Conservation (phyloP, 257 asterid genomes). For the Linaria vulgaris region DNA sequence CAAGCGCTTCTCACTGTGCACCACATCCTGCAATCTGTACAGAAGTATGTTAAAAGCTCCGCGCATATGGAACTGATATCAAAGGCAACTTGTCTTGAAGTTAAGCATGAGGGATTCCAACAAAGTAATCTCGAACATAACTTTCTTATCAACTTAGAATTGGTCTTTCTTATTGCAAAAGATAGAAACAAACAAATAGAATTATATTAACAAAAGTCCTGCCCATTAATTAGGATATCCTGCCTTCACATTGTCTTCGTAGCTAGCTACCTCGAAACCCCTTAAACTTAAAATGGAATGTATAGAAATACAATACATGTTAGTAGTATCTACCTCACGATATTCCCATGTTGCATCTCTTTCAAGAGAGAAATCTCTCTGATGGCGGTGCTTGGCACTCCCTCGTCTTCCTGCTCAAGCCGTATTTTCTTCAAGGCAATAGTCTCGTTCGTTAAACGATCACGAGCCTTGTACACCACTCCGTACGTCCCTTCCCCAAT, state of each 20-base stretch:
- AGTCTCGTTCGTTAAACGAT: constrained; percentile 79
- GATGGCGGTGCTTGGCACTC: constrained; percentile 98
- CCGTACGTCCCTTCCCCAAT: constrained; percentile 98
- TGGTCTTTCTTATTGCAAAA: not conserved
- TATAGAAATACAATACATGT: too few species aligned
- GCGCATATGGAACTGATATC: too few species aligned
- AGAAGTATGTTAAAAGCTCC: not conserved
- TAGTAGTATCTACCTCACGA: constrained; percentile 75
- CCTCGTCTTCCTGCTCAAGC: constrained; percentile 97
- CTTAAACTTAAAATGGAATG: too few species aligned
- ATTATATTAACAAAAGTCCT: too few species aligned
- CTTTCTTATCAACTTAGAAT: not conserved
- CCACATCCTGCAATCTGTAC: constrained; percentile 94
- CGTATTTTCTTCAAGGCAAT: constrained; percentile 95
- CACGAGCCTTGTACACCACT: constrained; percentile 97
- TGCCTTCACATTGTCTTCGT: too few species aligned
- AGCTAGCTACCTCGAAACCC: too few species aligned
- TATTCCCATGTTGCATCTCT: constrained; percentile 97
- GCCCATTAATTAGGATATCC: too few species aligned
- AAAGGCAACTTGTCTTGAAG: too few species aligned
- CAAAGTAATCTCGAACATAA: constrained; percentile 14
- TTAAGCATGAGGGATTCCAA: not conserved
- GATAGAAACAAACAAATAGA: too few species aligned
- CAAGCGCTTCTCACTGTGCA: constrained; percentile 88
- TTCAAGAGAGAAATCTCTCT: constrained; percentile 95